Conservation (phyloP, 23 red algal genomes). For the Pyropia yezoensis region DNA sequence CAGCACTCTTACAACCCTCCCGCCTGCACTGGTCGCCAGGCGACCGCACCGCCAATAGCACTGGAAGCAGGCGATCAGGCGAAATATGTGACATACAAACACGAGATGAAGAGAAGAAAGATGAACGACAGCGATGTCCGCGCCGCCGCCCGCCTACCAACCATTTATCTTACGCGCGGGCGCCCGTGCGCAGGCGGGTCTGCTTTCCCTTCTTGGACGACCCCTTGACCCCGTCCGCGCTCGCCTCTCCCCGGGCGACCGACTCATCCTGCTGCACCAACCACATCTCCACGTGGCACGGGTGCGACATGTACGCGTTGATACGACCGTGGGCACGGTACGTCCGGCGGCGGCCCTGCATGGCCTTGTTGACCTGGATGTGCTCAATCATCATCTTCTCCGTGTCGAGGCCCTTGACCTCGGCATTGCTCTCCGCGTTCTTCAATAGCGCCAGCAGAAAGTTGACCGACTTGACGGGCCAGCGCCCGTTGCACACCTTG, state of each 20-base stretch:
- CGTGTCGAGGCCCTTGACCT: constrained; percentile 75
- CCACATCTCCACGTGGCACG: constrained; percentile 98
- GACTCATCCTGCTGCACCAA: constrained; percentile 47
- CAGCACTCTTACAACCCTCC: too few species aligned
- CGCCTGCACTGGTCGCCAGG: too few species aligned
- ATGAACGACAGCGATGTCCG: too few species aligned
- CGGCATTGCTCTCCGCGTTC: constrained; percentile 92
- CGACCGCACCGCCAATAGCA: too few species aligned
- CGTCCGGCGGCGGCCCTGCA: constrained; percentile 81
- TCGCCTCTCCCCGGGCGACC: constrained; percentile 43
- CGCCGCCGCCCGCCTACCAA: too few species aligned
- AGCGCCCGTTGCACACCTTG: constrained; percentile 73
- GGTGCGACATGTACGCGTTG: constrained; percentile 92
- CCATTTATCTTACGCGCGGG: neutral
- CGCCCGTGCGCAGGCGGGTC: neutral
- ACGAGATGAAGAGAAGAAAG: too few species aligned
- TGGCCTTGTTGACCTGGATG: constrained; percentile 95
- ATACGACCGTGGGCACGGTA: constrained; percentile 94
- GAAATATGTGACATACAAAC: too few species aligned
- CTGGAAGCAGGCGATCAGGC: too few species aligned
- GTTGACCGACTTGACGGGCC: constrained; percentile 74
- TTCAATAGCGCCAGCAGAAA: constrained; percentile 82
- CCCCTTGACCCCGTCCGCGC: constrained; percentile 6
- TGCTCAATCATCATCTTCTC: constrained; percentile 80
- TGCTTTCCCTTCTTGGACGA: neutral